Evolutionary conservation across 345 rosid species (phyloP), one percentile per base, ranked within the genome.

Genomic region (Litchi chinensis): DNA sequence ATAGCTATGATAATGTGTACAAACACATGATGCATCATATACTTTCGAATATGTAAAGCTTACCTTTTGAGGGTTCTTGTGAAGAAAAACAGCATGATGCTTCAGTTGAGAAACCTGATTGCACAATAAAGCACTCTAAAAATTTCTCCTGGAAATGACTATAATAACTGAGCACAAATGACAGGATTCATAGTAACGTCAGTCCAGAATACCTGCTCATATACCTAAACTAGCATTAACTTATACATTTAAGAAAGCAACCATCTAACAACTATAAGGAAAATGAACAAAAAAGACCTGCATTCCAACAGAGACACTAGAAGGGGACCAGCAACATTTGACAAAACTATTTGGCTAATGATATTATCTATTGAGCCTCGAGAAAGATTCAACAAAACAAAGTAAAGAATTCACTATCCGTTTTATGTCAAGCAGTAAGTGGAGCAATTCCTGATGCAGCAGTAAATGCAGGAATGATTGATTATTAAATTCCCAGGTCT

Each of bases 81-180:
- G 98, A 70, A 65, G 62, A 77, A 92, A 87, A 43, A 73, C 78
- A 70, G 87, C 78, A 79, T 87, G 92, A 83, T 92, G 91, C 82
- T 88, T 90, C 89, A 91, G 54, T 75, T 82, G 80, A 32, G 97
- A 82, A 63, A 82, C 87, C 98, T 95, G 89, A 46, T 50, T 52
- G 48, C 71, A 82, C 76, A 75, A 76, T 50, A 60, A 28, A 37
- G 43, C 6, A 54, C 10, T 65, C 50, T 65, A 28, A 75, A 57
- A 65, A 37, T 28, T 75, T 39, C 59, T 32, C n/a, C 50, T 12
- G 1, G 48, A 75, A 41, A 32, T 48, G 13, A 64, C 32, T 63
- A 24, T n/a, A 74, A 75, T 59, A 73, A 46, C 60, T 28, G 19
- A 64, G 13, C 6, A 43, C 26, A 74, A 62, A 57, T 13, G 3